Evolutionary conservation across 2,329 filamentous ascomycete species (phyloP), one percentile per base, ranked within the genome.

Genomic region (Hymenoscyphus linearis): DNA sequence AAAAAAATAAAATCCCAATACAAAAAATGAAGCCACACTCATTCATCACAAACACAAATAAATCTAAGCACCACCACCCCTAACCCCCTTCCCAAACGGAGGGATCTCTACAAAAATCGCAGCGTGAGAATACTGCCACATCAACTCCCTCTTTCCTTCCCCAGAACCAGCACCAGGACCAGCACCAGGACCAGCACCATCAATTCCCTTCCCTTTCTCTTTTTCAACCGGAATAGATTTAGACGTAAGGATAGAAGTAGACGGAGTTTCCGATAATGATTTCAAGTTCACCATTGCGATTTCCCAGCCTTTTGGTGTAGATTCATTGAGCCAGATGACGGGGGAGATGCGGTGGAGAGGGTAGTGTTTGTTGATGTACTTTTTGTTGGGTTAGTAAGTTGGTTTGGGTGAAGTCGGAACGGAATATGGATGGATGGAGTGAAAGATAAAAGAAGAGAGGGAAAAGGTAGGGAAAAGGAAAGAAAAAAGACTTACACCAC

Each of bases 51-150:
- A n/a, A n/a, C n/a, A n/a, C n/a, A n/a, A n/a, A n/a, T n/a, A n/a
- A n/a, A n/a, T n/a, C n/a, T n/a, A n/a, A n/a, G n/a, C n/a, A n/a
- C n/a, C n/a, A 5, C 31, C 40, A 22, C 55, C 50, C 35, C 58
- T 59, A 14, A 44, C 34, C 3, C 52, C 58, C 2, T 14, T 26
- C 3, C 58, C 58, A 12, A 35, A 50, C 25, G 55, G 36, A 1
- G 58, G 64, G 12, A 64, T 63, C 5, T 64, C 57, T 13, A 65
- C 59, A 13, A 65, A 58, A 7, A 67, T 65, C 7, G 54, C 60
- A 26, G 60, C 64, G 44, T 63, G 58, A 0, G 59, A 64, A 52
- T 66, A 68, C 10, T 61, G 40, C 62, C 64, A 66, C 47, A 61
- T 58, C n/a, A 66, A 13, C 2, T 53, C 44, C 2, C 55, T 22